Evolutionary conservation across 1,284 basidiomycete species (phyloP), one percentile per base, ranked within the genome.

Genomic region (Tremellales sp.): DNA sequence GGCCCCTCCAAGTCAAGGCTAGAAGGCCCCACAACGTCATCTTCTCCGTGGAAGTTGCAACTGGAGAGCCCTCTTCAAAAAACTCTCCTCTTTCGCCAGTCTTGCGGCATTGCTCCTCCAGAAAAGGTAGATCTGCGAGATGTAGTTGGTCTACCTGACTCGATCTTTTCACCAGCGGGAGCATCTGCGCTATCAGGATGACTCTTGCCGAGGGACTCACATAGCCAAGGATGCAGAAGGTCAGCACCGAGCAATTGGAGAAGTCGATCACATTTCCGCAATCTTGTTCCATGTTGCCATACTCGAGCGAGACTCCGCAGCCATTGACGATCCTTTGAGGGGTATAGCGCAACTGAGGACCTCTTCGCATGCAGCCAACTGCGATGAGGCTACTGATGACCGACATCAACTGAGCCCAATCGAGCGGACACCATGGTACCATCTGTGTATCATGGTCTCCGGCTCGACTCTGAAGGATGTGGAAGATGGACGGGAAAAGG

Each of bases 201-300:
- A 5, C 21, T 3, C 6, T 18, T 2, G 19, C 26, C 3, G 16
- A 21, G 6, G 6, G 27, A 58, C 68, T 56, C 45, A 72, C 68
- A 48, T 69, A 71, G 27, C 51, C 55, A 2, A 71, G 51, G 10
- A 63, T 57, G 27, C 69, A 38, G 33, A 71, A 66, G 18, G 53
- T 59, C 2, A 73, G 50, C 58, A 73, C 63, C 12, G 65, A 63
- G 18, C 56, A 68, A 36, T 61, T 57, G 18, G 49, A 53, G 42
- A 67, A 70, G 48, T 73, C 71, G 24, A 70, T 51, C 1, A 73
- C 70, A 35, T 68, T 64, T 12, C 47, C 25, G 28, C 56, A 50
- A 18, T 43, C 45, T 27, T 47, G 38, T 13, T 47, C 43, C n/a
- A 50, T 45, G 19, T 47, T 26, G 9, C 41, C 49, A 32, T 51